Evolutionary conservation across 768 basidiomycete genomes (phyloP).

Genomic region (Hygrophoropsis aurantiaca): DNA sequence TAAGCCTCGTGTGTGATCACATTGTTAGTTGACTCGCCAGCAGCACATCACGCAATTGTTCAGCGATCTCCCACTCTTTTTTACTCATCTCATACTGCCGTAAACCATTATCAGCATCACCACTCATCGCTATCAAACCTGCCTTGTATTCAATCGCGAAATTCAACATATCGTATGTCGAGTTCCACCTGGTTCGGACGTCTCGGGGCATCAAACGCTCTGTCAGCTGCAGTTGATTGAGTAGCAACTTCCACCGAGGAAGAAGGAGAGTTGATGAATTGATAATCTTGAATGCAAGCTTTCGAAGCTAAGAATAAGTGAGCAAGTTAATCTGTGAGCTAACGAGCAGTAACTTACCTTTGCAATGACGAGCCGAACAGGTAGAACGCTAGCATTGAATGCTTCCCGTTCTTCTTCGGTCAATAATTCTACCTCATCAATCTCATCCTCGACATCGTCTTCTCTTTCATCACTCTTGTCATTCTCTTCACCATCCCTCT

Average conservation of each 20-base stretch:
- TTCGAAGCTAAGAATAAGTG: too few species aligned
- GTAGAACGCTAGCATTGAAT: too few species aligned
- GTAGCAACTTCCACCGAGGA: constrained; percentile 15
- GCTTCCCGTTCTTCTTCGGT: too few species aligned
- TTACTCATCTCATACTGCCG: constrained; percentile 15
- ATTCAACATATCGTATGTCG: constrained; percentile 17
- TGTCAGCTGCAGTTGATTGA: neutral
- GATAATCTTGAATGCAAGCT: constrained; percentile 19
- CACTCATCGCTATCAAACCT: constrained; percentile 3
- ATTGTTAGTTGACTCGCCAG: constrained; percentile 16
- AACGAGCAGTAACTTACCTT: too few species aligned
- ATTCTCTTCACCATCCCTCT: too few species aligned
- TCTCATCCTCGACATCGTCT: too few species aligned
- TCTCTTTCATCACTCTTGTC: too few species aligned
- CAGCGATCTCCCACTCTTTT: constrained; percentile 12
- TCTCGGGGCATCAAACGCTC: constrained; percentile 16
- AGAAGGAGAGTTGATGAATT: constrained; percentile 17
- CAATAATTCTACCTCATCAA: too few species aligned
- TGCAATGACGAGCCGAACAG: too few species aligned
- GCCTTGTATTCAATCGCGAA: constrained; percentile 9
- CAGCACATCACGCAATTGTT: constrained; percentile 15
- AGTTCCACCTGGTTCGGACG: constrained; percentile 27
- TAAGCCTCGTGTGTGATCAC: neutral
- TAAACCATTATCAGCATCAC: constrained; percentile 7
- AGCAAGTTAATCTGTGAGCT: too few species aligned